These are phyloP conservation scores for Collybiopsis luxurians DNA, from an alignment of 768 basidiomycete genomes.

Conservation along the genomic window DNA sequence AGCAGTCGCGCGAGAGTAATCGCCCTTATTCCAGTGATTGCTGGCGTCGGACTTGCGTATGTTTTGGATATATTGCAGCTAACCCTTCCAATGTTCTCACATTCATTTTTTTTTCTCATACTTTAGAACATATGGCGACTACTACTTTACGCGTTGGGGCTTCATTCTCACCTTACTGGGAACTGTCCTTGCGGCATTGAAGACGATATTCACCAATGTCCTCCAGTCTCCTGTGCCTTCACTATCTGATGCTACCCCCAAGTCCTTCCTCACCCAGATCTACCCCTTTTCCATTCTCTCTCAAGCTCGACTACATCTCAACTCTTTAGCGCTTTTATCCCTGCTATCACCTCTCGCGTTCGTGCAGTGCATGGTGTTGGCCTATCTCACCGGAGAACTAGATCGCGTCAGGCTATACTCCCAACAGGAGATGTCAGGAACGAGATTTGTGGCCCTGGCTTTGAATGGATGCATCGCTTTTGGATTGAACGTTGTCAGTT, in stretches of 20 bases:
- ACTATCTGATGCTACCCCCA: conserved; percentile 9
- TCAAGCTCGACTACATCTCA: conserved; percentile 38
- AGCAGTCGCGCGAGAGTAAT: conserved; percentile 63
- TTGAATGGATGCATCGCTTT: conserved; percentile 89
- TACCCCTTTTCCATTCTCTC: conserved; percentile 20
- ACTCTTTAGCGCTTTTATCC: conserved; percentile 83
- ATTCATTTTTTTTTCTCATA: conserved; percentile 5
- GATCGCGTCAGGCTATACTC: conserved; percentile 51
- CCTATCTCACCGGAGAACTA: conserved; percentile 80
- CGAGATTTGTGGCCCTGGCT: conserved; percentile 51
- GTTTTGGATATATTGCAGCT: conserved; percentile 15
- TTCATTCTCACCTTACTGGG: conserved; percentile 87
- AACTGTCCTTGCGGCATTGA: conserved; percentile 87
- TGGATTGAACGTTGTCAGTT: conserved; percentile 89
- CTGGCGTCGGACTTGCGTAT: conserved; percentile 90
- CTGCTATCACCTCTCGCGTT: conserved; percentile 93
- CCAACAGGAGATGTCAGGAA: conserved; percentile 32
- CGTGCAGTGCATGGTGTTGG: conserved; percentile 78
- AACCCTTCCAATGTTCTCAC: neutral
- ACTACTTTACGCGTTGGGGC: conserved; percentile 85
- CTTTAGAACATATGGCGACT: conserved; percentile 89
- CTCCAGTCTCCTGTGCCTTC: conserved; percentile 49
- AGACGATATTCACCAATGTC: conserved; percentile 89
- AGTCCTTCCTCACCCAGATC: conserved; percentile 13
- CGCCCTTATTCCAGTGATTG: conserved; percentile 80